Conservation (phyloP, 2,329 filamentous ascomycete genomes). For the Beauveria asiatica region DNA sequence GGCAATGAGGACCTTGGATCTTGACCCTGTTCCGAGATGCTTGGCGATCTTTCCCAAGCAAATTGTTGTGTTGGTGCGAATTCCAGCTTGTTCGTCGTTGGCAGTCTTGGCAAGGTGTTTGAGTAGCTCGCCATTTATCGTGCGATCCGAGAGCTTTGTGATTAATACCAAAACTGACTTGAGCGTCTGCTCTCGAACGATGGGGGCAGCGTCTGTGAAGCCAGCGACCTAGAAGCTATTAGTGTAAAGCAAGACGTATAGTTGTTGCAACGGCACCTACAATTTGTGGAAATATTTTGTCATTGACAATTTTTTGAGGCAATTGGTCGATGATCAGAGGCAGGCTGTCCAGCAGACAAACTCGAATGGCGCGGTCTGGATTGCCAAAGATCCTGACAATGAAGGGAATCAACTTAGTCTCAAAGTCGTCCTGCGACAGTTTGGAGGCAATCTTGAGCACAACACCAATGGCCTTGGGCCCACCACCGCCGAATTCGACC, state of each 20-base stretch:
- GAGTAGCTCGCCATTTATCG: conserved; percentile 86
- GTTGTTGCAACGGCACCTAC: conserved; percentile 35
- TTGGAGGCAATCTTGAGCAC: conserved; percentile 89
- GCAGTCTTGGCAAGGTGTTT: conserved; percentile 89
- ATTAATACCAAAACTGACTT: conserved; percentile 88
- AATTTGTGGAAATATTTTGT: conserved; percentile 94
- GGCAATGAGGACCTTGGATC: conserved; percentile 84
- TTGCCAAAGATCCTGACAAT: conserved; percentile 81
- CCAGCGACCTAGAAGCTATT: conserved; percentile 61
- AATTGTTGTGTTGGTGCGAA: conserved; percentile 96
- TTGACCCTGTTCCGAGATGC: conserved; percentile 67
- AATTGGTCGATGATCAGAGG: conserved; percentile 87
- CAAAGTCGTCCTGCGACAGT: conserved; percentile 82
- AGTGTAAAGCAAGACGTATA: conserved; percentile 14
- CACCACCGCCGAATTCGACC: conserved; percentile 95
- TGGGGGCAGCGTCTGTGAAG: conserved; percentile 82
- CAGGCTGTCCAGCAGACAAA: conserved; percentile 82
- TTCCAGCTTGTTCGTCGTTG: conserved; percentile 95
- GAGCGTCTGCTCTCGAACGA: conserved; percentile 91
- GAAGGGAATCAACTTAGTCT: conserved; percentile 73
- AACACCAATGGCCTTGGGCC: conserved; percentile 78
- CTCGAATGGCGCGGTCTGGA: conserved; percentile 83
- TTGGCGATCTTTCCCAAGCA: conserved; percentile 94
- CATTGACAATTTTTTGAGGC: conserved; percentile 80
- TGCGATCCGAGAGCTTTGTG: conserved; percentile 80